Evolutionary conservation across 768 basidiomycete genomes (phyloP).

Genomic region (Pleurotus ostreatus): DNA sequence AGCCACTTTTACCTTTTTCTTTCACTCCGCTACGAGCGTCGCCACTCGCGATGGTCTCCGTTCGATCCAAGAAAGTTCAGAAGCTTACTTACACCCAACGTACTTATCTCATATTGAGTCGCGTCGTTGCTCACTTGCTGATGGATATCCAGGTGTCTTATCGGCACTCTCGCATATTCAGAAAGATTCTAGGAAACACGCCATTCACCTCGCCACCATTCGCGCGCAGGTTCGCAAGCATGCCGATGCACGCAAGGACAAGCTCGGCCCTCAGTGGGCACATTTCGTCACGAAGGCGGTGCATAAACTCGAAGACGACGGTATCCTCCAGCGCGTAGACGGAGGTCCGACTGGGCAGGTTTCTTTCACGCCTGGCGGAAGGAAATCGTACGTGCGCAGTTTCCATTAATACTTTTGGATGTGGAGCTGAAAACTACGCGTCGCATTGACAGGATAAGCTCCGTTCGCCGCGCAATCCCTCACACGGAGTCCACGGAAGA

Average conservation of each 20-base stretch:
- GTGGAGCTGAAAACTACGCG: background rate
- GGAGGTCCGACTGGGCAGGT: conserved; percentile 23
- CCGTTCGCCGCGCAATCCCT: conserved; percentile 26
- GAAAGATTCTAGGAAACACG: conserved; percentile 34
- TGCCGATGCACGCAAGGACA: conserved; percentile 38
- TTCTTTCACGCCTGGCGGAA: conserved; percentile 37
- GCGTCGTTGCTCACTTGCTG: background rate
- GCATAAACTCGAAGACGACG: conserved; percentile 39
- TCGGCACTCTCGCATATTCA: conserved; percentile 40
- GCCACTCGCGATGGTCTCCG: conserved; percentile 21
- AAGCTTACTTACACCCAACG: conserved; percentile 39
- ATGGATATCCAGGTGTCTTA: conserved; percentile 34
- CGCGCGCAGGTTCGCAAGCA: conserved; percentile 45
- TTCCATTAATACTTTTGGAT: too few relatives aligned
- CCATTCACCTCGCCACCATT: conserved; percentile 41
- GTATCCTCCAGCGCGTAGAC: conserved; percentile 33
- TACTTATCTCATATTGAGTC: conserved; percentile 13
- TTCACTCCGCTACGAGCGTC: background rate
- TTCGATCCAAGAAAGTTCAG: conserved; percentile 22
- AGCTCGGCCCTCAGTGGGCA: conserved; percentile 45
- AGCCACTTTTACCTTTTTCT: background rate
- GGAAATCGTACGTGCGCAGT: conserved; percentile 36
- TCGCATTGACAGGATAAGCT: conserved; percentile 21
- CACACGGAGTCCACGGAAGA: conserved; percentile 26
- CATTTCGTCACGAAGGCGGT: conserved; percentile 44